Percentiles rank a stretch among this genome's conserved stretches.
These are phyloP conservation scores for Boletus vinaceobasis DNA, from an alignment of 768 basidiomycete species.

Conservation along the genomic window DNA sequence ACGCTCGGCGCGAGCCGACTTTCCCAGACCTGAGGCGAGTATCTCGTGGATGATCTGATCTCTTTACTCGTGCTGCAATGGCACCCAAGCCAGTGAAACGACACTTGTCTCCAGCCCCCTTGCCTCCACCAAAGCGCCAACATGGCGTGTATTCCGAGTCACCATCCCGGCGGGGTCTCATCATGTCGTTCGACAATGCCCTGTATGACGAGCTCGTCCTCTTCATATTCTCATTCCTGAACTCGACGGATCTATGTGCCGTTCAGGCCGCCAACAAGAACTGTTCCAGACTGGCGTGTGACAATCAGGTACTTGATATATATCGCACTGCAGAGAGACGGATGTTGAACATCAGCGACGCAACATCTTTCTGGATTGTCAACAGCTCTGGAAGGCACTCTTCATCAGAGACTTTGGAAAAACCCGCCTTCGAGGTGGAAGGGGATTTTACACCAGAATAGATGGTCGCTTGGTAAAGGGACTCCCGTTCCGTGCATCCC, in stretches of 20 bases:
- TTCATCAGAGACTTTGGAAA: conserved; percentile 67
- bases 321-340: not conserved
- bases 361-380: conserved; percentile 1
- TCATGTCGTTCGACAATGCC: conserved; percentile 47
- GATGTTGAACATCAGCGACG: conserved; percentile 16
- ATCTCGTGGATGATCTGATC: not conserved
- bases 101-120: conserved; percentile 40
- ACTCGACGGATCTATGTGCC: conserved; percentile 63
- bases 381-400: conserved; percentile 63
- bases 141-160: conserved; percentile 31
- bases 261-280: conserved; percentile 59
- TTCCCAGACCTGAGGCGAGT: not conserved
- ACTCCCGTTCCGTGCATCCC: conserved; percentile 50
- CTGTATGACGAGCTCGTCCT: conserved; percentile 77
- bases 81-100: conserved; percentile 39
- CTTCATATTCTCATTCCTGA: conserved; percentile 68
- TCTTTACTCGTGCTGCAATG: conserved; percentile 32
- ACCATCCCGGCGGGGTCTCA: conserved; percentile 10
- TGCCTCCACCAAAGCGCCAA: conserved; percentile 60
- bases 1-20: conserved; percentile 3
- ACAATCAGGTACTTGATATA: conserved; percentile 52
- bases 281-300: conserved; percentile 64
- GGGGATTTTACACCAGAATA: conserved; percentile 53
- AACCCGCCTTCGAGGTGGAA: conserved; percentile 61
- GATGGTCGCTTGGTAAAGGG: conserved; percentile 59